Evolutionary conservation across 2,329 filamentous ascomycete genomes (phyloP), one percentile per base, ranked within the genome.

Genomic region (Lojkania enalia): DNA sequence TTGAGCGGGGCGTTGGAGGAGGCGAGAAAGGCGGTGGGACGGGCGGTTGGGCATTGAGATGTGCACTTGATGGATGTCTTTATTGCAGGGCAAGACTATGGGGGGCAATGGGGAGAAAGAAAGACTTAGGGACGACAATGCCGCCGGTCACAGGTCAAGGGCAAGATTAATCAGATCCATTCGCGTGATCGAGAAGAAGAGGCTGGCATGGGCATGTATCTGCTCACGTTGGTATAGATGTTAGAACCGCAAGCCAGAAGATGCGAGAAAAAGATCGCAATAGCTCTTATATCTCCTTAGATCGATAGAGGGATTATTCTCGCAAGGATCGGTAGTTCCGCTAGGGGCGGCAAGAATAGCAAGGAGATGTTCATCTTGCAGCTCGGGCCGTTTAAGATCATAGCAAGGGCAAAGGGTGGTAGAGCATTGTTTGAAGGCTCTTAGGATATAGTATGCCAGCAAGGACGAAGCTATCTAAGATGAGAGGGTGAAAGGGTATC

Each of bases 1-100:
- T 61, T 79, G 16, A 76, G 78, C 44, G 61, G 70, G 27, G 78
- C 75, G 14, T 58, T 84, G 27, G 65, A 64, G 20, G 70, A 74
- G 42, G 77, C 78, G 27, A 74, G 80, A 48, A 60, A 67, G 32
- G 70, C 71, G 20, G 80, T 84, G 6, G 60, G 60, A 58, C 45
- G 63, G 57, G 60, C 58, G 7, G 30, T 33, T 9, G 30, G 30
- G 14, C 6, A 12, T 33, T 33, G 30, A 33, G n/a, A 7, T 7
- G n/a, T n/a, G 23, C n/a, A n/a, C n/a, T n/a, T n/a, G n/a, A n/a
- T n/a, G n/a, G n/a, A n/a, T n/a, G n/a, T n/a, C n/a, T n/a, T n/a
- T n/a, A n/a, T n/a, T n/a, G n/a, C n/a, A n/a, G n/a, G n/a, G n/a
- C n/a, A n/a, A n/a, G n/a, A n/a, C n/a, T n/a, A n/a, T n/a, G n/a